Percentiles rank a stretch among this genome's conserved stretches.
These are phyloP conservation scores for Calonectria pauciramosa DNA, from an alignment of 2,329 filamentous ascomycete genomes.

Conservation along the genomic window DNA sequence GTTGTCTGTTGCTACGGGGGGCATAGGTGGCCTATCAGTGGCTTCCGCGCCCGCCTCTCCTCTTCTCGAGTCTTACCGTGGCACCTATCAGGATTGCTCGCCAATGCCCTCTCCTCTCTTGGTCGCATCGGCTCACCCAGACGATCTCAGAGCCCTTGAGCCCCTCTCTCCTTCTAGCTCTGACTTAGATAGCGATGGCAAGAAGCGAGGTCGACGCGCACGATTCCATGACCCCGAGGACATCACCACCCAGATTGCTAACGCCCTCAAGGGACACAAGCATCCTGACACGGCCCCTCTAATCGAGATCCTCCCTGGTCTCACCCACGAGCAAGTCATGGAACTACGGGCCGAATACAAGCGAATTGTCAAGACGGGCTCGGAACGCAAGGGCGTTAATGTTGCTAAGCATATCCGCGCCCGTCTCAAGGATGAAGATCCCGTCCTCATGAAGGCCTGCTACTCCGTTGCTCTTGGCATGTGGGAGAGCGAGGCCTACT, in stretches of 20 bases:
- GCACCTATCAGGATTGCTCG: conserved; percentile 94
- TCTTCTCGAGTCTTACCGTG: conserved; percentile 90
- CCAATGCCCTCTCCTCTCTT: conserved; percentile 91
- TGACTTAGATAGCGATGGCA: conserved; percentile 58
- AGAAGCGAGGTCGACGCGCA: conserved; percentile 69
- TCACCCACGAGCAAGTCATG: conserved; percentile 90
- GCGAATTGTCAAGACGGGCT: conserved; percentile 83
- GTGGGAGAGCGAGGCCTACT: conserved; percentile 96
- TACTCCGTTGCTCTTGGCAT: conserved; percentile 90
- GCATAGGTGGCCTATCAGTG: conserved; percentile 58
- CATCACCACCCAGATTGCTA: conserved; percentile 82
- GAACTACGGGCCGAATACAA: conserved; percentile 93
- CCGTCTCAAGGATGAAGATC: conserved; percentile 79
- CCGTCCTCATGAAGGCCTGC: conserved; percentile 88
- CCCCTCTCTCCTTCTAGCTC: conserved; percentile 67
- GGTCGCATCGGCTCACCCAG: conserved; percentile 60
- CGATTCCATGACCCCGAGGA: conserved; percentile 89
- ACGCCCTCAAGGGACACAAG: conserved; percentile 78
- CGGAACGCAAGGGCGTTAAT: conserved; percentile 82
- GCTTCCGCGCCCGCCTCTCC: conserved; percentile 81
- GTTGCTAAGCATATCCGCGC: conserved; percentile 87
- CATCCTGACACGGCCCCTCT: conserved; percentile 78
- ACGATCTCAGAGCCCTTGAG: conserved; percentile 63
- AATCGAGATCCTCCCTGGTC: conserved; percentile 85
- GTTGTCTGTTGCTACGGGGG: conserved; percentile 62